A percentile compares a stretch with the other conserved stretches of the same genome.
Evolutionary conservation across 768 basidiomycete species (phyloP).

Genomic region (Leccinum truebloodii): DNA sequence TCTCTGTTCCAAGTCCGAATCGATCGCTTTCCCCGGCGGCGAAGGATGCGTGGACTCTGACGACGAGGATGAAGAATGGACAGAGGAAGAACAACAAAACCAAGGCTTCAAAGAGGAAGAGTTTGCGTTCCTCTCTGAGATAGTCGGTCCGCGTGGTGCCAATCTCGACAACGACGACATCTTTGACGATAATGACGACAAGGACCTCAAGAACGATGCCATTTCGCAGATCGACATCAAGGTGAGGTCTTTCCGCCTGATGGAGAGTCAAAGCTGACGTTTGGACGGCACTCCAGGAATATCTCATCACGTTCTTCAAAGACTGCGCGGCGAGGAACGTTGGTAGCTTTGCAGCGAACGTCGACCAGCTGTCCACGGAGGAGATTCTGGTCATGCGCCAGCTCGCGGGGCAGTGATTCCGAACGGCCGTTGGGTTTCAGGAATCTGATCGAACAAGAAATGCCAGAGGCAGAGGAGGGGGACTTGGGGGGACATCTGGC

Average conservation of each 20-base stretch:
- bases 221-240: conserved; percentile 84
- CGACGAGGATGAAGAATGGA: conserved; percentile 94
- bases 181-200: conserved; percentile 76
- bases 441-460: background rate
- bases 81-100: conserved; percentile 71
- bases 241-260: conserved; percentile 30
- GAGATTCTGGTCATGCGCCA: conserved; percentile 68
- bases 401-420: conserved; percentile 38
- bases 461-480: background rate
- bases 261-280: conserved; percentile 18
- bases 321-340: conserved; percentile 66
- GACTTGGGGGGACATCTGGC: background rate
- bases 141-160: conserved; percentile 72
- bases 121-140: conserved; percentile 80
- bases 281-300: conserved; percentile 45
- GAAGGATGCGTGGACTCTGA: conserved; percentile 68
- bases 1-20: conserved; percentile 76
- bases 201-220: conserved; percentile 85
- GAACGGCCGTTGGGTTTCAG: background rate
- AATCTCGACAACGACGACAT: conserved; percentile 78
- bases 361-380: conserved; percentile 68
- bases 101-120: conserved; percentile 70
- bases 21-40: conserved; percentile 62
- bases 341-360: conserved; percentile 59
- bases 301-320: conserved; percentile 68